A percentile compares a stretch with the other conserved stretches of the same genome.
Evolutionary conservation across 1,284 basidiomycete genomes (phyloP).

Genomic region (Ceratobasidium sp.): DNA sequence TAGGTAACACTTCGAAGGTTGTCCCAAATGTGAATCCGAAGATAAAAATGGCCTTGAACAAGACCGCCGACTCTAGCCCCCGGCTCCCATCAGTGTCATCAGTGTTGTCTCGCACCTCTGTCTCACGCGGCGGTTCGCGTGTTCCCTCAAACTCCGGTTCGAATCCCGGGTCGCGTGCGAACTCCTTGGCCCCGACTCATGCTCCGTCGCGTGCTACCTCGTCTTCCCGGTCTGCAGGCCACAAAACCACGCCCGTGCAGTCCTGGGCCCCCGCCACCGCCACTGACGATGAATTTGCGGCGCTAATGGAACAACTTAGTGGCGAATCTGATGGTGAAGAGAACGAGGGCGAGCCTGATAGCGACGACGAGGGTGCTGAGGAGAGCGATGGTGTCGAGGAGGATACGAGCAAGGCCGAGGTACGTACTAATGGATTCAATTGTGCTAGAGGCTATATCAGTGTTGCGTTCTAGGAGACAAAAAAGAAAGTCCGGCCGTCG

Average conservation of each 20-base stretch:
- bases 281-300: neutral
- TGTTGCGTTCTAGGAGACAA: neutral
- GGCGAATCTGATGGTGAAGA: neutral
- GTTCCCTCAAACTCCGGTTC: too few relatives aligned
- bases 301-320: neutral
- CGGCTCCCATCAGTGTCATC: neutral
- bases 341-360: neutral
- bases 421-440: neutral
- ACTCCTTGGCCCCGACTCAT: neutral
- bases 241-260: neutral
- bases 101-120: neutral
- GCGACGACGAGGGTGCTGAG: neutral
- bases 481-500: neutral
- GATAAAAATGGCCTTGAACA: neutral
- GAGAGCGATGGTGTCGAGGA: neutral
- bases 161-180: neutral
- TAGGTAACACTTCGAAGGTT: neutral
- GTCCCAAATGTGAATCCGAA: neutral
- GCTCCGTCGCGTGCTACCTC: neutral
- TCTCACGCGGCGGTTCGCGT: neutral
- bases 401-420: neutral
- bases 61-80: neutral
- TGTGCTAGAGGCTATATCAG: neutral
- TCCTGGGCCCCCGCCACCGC: neutral
- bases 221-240: neutral